Evolutionary conservation across 352 stramenopile species (phyloP).

Genomic region (Pythium apleroticum): DNA sequence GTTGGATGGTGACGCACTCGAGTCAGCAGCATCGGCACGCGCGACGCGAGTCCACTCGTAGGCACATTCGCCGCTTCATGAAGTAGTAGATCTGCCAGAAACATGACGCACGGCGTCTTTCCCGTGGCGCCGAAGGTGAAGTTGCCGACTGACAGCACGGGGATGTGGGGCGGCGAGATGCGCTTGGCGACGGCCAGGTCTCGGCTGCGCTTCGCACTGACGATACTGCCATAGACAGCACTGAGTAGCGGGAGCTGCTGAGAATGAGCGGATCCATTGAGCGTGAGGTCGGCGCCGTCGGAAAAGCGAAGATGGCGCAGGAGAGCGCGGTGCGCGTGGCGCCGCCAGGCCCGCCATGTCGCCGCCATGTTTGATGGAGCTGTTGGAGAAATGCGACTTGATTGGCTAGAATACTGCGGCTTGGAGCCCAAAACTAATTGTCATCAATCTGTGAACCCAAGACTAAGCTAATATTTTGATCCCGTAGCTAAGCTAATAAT

Average conservation of each 20-base stretch:
- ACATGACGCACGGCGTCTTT: conserved; percentile 66
- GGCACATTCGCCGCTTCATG: conserved; percentile 20
- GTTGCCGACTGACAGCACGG: conserved; percentile 69
- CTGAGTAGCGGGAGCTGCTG: conserved; percentile 37
- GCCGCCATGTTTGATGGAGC: not conserved
- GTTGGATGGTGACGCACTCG: conserved; percentile 34
- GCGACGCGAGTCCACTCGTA: not conserved
- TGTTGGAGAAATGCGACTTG: not conserved
- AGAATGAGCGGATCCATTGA: not conserved
- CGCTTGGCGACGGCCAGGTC: conserved; percentile 27
- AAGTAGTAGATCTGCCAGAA: conserved; percentile 31
- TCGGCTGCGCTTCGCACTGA: conserved; percentile 34
- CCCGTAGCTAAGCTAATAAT: no score
- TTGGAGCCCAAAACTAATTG: not conserved
- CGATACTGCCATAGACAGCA: conserved; percentile 36
- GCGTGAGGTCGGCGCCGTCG: not conserved
- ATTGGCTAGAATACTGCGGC: conserved; percentile 9
- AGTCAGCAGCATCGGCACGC: conserved; percentile 51
- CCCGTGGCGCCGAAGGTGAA: conserved; percentile 71
- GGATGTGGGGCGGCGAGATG: conserved; percentile 34
- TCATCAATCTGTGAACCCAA: not conserved
- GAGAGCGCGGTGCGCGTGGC: conserved; percentile 32
- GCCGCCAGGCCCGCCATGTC: conserved; percentile 30
- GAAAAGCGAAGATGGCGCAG: conserved; percentile 35
- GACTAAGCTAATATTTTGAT: not conserved